Conservation (phyloP, 805 yeast genomes). For the Hagleromyces aurorensis region DNA sequence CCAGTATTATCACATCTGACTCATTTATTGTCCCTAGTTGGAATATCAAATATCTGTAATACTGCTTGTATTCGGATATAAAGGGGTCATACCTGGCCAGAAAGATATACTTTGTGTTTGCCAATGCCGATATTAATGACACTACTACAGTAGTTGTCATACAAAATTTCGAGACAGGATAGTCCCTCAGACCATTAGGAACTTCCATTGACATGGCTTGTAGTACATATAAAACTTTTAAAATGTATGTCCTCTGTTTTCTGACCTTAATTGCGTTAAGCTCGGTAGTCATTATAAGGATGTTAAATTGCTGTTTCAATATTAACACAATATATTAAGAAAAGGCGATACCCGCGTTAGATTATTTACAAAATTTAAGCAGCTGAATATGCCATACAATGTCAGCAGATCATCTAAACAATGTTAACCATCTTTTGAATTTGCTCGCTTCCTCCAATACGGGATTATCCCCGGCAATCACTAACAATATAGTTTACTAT, state of each 20-base stretch:
- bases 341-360: too few relatives aligned
- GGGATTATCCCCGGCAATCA: conserved; percentile 6
- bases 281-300: too few relatives aligned
- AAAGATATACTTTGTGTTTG: conserved; percentile 24
- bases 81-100: conserved; percentile 37
- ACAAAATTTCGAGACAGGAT: conserved; percentile 25
- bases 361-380: too few relatives aligned
- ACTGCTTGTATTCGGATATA: conserved; percentile 46
- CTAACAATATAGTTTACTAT: conserved; percentile 24
- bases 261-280: too few relatives aligned
- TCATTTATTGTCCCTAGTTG: conserved; percentile 52
- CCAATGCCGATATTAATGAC: conserved; percentile 24
- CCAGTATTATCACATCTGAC: conserved; percentile 43
- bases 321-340: too few relatives aligned
- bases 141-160: conserved; percentile 21
- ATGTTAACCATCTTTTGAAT: conserved; percentile 5
- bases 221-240: too few relatives aligned
- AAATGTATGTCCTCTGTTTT: too few relatives aligned
- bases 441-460: conserved; percentile 3
- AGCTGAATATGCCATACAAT: background rate
- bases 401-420: conserved; percentile 1
- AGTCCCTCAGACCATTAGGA: conserved; percentile 17
- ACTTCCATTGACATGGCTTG: conserved; percentile 20
- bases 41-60: conserved; percentile 44
- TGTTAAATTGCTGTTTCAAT: too few relatives aligned